phyloP scores from a whole-genome alignment of 176 grass and related monocot species.

The Hordeum vulgare region MorexV3_pseudomolecules_assembly NC_058523.1:435731443-435731942 shows the following conservation, averaged over 20 bases:
- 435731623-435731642: neutral
- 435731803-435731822: neutral
- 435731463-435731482: neutral
- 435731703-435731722: conserved; percentile 18
- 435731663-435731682: neutral
- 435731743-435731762: neutral
- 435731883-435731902: neutral
- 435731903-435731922: neutral
- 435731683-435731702: neutral
- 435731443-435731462: neutral
- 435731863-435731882: neutral
- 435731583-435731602: neutral
- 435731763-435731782: conserved; percentile 12
- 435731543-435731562: neutral
- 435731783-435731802: neutral
- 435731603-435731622: neutral
- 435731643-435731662: neutral
- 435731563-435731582: neutral
- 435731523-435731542: neutral
- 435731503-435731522: neutral
- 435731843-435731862: conserved; percentile 16
- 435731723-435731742: conserved; percentile 22
- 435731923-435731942: conserved; percentile 10
- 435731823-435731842: conserved; percentile 10
- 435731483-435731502: neutral